Conservation (phyloP, 108 stramenopile species). For the Chaetoceros muelleri region DNA sequence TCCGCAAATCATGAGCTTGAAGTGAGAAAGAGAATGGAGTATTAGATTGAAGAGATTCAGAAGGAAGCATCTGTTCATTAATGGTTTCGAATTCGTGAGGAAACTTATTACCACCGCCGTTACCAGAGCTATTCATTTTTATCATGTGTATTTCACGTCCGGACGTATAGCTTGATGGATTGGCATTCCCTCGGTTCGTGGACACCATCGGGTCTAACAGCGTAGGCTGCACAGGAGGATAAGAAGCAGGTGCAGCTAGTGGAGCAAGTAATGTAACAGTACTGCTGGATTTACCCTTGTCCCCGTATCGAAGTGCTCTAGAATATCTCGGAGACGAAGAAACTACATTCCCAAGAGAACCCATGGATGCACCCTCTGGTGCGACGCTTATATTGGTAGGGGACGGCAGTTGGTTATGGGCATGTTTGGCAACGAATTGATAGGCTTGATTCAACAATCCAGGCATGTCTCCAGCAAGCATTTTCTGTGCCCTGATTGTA, state of each 20-base stretch:
- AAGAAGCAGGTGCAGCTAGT: neutral
- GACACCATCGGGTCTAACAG: no score
- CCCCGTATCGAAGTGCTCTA: neutral
- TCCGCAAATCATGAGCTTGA: neutral
- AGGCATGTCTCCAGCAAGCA: constrained; percentile 34
- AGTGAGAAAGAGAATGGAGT: neutral
- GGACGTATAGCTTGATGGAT: neutral
- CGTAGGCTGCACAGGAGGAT: neutral
- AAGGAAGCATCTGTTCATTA: neutral
- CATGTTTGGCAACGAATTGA: constrained; percentile 11
- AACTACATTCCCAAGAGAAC: neutral
- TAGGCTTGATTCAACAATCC: constrained; percentile 33
- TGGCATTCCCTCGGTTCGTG: neutral
- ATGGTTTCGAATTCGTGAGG: no score
- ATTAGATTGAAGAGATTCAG: neutral
- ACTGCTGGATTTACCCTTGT: neutral
- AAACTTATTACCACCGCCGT: no score
- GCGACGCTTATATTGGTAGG: neutral
- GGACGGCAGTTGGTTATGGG: no score
- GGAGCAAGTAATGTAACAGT: neutral
- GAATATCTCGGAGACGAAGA: no score
- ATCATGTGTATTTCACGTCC: neutral
- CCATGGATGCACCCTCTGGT: neutral
- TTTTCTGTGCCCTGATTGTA: constrained; percentile 36
- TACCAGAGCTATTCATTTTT: neutral